phyloP scores from a whole-genome alignment of 495 filamentous ascomycete species.

The Xanthoparmelia taractica region DNA sequence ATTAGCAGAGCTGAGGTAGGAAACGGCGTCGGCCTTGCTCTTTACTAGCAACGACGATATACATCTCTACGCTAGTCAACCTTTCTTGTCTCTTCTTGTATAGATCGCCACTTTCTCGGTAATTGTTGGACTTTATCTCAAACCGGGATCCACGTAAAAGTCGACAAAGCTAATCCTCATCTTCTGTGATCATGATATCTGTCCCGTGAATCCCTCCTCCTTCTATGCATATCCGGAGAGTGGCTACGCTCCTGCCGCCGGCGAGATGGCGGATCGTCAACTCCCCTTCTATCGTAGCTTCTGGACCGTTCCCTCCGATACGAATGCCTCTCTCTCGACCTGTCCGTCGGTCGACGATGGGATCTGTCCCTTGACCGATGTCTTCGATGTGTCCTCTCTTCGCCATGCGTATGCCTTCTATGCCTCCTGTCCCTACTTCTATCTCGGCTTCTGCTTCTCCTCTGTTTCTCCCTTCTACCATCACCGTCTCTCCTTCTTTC shows the following conservation, averaged over 20 bases:
- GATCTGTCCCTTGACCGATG: conserved; percentile 30
- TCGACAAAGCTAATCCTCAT: not conserved
- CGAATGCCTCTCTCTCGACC: conserved; percentile 30
- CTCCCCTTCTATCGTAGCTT: conserved; percentile 30
- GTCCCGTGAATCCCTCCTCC: conserved; percentile 13
- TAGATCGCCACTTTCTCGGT: no score
- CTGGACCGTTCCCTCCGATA: conserved; percentile 30
- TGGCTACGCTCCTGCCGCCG: conserved; percentile 29
- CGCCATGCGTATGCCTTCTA: conserved; percentile 34
- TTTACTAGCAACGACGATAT: no score
- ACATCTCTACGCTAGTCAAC: no score
- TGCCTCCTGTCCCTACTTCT: conserved; percentile 35
- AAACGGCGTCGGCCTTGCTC: no score
- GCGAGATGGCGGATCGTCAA: conserved; percentile 26
- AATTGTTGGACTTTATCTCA: no score
- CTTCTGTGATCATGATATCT: conserved; percentile 6
- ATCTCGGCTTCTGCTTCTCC: conserved; percentile 25
- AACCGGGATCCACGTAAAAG: no score
- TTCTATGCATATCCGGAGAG: conserved; percentile 26
- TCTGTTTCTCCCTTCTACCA: conserved; percentile 12
- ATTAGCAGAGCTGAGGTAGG: no score
- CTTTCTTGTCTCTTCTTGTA: no score
- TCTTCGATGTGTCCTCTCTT: conserved; percentile 30
- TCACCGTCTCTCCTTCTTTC: conserved; percentile 13
- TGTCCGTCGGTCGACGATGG: conserved; percentile 25